These are phyloP conservation scores for Globisporangium heterothallicum DNA, from an alignment of 352 stramenopile species.

Conservation along the genomic window DNA sequence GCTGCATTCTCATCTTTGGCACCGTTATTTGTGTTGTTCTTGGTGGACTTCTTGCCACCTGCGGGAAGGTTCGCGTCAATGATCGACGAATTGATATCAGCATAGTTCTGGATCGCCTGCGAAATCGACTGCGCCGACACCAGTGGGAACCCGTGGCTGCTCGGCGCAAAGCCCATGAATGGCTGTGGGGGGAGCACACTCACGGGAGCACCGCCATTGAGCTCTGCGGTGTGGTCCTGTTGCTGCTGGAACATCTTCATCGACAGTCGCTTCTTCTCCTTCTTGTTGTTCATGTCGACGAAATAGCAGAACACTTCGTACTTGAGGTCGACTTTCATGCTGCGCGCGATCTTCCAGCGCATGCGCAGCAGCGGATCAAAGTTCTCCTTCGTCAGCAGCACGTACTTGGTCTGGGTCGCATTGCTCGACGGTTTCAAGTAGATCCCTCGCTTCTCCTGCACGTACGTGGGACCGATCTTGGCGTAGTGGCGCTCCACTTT, in stretches of 20 bases:
- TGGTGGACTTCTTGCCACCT: constrained; percentile 5
- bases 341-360: constrained; percentile 74
- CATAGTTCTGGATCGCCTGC: constrained; percentile 35
- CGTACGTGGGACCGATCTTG: constrained; percentile 53
- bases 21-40: constrained; percentile 24
- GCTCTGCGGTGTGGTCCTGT: constrained; percentile 11
- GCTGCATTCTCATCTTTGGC: constrained; percentile 17
- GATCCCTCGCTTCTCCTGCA: constrained; percentile 60
- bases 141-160: constrained; percentile 25
- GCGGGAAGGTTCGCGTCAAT: constrained; percentile 11
- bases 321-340: constrained; percentile 77
- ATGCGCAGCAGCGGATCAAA: constrained; percentile 61
- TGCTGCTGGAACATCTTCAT: constrained; percentile 60
- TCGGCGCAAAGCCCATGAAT: constrained; percentile 22
- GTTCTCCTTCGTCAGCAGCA: constrained; percentile 67
- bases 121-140: constrained; percentile 11
- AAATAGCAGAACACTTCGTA: constrained; percentile 83
- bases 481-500: constrained; percentile 69
- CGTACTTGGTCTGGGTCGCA: constrained; percentile 75
- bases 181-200: constrained; percentile 19
- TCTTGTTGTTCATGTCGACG: constrained; percentile 57
- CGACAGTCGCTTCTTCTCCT: constrained; percentile 54
- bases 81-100: constrained; percentile 30
- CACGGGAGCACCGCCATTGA: constrained; percentile 14
- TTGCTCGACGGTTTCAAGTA: constrained; percentile 75